A percentile compares a stretch with the other conserved stretches of the same genome.
phyloP scores from a whole-genome alignment of 352 stramenopile species.

The Phytopythium montanum region DNA sequence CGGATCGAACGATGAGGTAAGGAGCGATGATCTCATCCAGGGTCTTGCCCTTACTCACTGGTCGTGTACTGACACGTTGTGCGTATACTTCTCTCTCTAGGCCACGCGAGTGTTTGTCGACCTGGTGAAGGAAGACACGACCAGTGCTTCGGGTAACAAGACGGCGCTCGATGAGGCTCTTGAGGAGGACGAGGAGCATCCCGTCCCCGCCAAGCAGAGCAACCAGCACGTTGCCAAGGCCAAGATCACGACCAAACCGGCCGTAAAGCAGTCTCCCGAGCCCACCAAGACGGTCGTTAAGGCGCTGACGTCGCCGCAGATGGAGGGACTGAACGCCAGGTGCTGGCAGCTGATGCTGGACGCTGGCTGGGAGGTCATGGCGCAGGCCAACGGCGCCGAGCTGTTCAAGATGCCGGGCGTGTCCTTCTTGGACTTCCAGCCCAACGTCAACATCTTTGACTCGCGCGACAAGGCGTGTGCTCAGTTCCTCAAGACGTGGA shows the following conservation, averaged over 20 bases:
- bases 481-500: conserved; percentile 45
- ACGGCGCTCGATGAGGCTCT: conserved; percentile 5
- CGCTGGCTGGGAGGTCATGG: conserved; percentile 58
- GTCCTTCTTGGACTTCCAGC: conserved; percentile 63
- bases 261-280: neutral
- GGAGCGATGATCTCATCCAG: too few species aligned
- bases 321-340: conserved; percentile 25
- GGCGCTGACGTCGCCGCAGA: conserved; percentile 18
- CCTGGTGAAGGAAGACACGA: conserved; percentile 17
- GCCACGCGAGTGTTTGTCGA: conserved; percentile 30
- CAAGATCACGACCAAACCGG: neutral
- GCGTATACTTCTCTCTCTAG: conserved; percentile 6
- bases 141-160: neutral
- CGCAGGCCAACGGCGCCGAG: conserved; percentile 38
- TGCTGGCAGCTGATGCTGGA: conserved; percentile 64
- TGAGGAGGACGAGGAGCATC: conserved; percentile 7
- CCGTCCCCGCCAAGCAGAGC: conserved; percentile 3
- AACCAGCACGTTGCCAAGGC: conserved; percentile 6
- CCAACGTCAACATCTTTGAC: conserved; percentile 79
- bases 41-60: too few species aligned
- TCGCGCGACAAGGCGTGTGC: conserved; percentile 53
- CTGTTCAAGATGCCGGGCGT: conserved; percentile 71
- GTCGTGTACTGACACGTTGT: neutral
- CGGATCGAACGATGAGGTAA: conserved; percentile 20
- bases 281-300: conserved; percentile 5